A percentile compares a stretch with the other conserved stretches of the same genome.
phyloP scores from a whole-genome alignment of 2,329 filamentous ascomycete species.

The Pseudogymnoascus verrucosus region DNA sequence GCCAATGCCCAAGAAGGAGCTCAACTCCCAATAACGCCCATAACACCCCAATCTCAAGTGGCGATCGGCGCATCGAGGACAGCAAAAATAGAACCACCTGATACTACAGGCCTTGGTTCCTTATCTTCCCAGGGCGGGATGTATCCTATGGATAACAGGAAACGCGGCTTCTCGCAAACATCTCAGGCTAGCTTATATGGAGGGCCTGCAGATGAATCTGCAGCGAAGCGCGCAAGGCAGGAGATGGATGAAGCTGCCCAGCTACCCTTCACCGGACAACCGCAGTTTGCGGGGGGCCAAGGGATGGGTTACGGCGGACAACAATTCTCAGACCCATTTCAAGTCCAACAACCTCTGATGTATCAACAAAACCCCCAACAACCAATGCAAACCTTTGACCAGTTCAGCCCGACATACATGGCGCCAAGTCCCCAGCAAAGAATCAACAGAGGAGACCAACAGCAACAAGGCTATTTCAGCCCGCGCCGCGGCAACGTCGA shows the following conservation, averaged over 20 bases:
- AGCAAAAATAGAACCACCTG: not conserved
- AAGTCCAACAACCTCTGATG: not conserved
- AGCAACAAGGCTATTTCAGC: not conserved
- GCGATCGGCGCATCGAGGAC: not conserved
- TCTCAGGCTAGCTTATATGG: not conserved
- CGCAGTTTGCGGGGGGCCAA: not conserved
- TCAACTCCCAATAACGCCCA: not conserved
- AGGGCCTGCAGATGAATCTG: not conserved
- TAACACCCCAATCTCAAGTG: not conserved
- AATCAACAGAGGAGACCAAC: not conserved
- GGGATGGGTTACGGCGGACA: not conserved
- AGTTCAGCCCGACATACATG: not conserved
- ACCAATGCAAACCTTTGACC: not conserved
- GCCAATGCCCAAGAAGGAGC: not conserved
- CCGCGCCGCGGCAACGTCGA: not conserved
- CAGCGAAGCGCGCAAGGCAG: not conserved
- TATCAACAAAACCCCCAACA: not conserved
- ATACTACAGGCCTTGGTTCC: not conserved
- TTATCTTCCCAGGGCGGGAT: not conserved
- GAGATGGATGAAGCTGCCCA: not conserved
- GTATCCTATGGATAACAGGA: not conserved
- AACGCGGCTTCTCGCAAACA: not conserved
- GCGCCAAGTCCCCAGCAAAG: not conserved
- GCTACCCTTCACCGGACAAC: not conserved
- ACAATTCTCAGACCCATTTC: not conserved